Base-by-base conservation (phyloP, 345 rosid species). In the Populus pruinosa region DNA sequence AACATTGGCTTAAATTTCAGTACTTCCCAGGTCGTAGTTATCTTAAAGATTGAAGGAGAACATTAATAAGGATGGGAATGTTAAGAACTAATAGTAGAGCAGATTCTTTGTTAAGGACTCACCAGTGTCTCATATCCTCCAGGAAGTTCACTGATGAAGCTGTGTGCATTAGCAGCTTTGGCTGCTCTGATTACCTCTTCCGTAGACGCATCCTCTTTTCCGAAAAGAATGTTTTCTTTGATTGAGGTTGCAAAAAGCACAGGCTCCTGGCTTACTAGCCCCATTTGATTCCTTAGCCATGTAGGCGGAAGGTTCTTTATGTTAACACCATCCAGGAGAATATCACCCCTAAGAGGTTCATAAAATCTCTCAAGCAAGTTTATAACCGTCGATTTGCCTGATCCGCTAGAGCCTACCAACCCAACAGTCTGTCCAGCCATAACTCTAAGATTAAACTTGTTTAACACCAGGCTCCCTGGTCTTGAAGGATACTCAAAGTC, bases 361-460 rank as follows among this genome's bases (percentile, higher is more conserved):
- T 90, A 87, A 71, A 88, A 90, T 68, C 90, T 85, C 74, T 90
- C 87, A 0, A 87, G 85, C 85, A 90, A 81, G 50, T 88, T 80
- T 39, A 90, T 81, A 27, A 86, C 56, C 2, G 91, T 87, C 43
- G 93, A 90, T 80, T 90, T 87, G 69, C 90, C 90, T 0, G 89
- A 90, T 56, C 92, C 91, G 49, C 91, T 89, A 18, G 85, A 80
- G 71, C 94, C 90, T 29, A 88, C 90, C 59, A 90, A 87, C 17
- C 89, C 91, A 13, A 86, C 84, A 4, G 81, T 85, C 75, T 69
- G 83, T 41, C 92, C 88, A 2, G 88, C 84, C 29, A 29, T 66
- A 39, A 89, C 83, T 80, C 71, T 81, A 38, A 90, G 89, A 81
- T 81, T 82, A 75, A 90, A 82, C 38, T 86, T 75, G 11, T 76